Evolutionary conservation across 2,329 filamentous ascomycete genomes (phyloP).

Genomic region (Raffaelea arxii): DNA sequence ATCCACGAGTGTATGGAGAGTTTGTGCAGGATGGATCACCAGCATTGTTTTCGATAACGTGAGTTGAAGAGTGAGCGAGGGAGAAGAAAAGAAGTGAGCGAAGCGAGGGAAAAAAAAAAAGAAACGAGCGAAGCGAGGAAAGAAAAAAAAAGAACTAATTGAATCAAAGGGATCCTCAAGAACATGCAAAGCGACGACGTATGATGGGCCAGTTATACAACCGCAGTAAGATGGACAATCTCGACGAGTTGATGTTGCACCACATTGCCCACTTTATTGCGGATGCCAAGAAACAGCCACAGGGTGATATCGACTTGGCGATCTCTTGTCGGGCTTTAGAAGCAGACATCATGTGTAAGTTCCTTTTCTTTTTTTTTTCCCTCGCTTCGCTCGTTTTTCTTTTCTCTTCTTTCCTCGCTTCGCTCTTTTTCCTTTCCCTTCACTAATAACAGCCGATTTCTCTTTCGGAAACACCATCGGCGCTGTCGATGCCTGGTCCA

Average conservation of each 20-base stretch:
- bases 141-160: too few relatives aligned
- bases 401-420: too few relatives aligned
- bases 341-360: conserved; percentile 7
- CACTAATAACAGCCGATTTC: conserved; percentile 2
- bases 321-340: conserved; percentile 5
- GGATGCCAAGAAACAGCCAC: not conserved
- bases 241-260: conserved; percentile 4
- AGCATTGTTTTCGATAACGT: conserved; percentile 7
- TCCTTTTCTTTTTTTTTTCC: too few relatives aligned
- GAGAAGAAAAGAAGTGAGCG: too few relatives aligned
- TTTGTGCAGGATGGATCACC: conserved; percentile 9
- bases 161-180: not conserved
- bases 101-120: too few relatives aligned
- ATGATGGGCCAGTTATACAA: conserved; percentile 10
- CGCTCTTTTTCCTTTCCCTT: too few relatives aligned
- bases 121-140: too few relatives aligned
- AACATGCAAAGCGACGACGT: conserved; percentile 6
- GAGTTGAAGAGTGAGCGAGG: too few relatives aligned
- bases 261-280: conserved; percentile 1
- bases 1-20: conserved; percentile 8
- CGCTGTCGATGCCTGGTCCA: conserved; percentile 4
- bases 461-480: conserved; percentile 5
- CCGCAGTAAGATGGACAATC: conserved; percentile 6
- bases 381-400: too few relatives aligned
- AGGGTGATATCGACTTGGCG: not conserved